Evolutionary conservation across 2,329 filamentous ascomycete species (phyloP), one percentile per base, ranked within the genome.

Genomic region (Verticillium alfalfae): DNA sequence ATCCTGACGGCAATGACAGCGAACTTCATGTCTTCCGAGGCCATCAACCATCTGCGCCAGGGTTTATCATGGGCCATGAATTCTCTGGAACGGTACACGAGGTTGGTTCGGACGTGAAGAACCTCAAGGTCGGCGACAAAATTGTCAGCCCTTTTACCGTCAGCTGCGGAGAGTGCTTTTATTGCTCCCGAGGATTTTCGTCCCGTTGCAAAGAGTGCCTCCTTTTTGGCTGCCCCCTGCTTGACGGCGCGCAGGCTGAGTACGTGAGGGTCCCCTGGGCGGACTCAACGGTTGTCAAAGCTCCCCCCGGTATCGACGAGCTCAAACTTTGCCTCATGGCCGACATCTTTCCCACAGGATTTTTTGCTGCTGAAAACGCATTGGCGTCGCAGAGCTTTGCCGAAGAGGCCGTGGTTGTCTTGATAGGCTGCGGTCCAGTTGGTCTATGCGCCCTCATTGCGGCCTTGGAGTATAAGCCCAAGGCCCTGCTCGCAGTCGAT

Each of bases 331-430:
- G 96, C 8, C 82, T 97, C 34, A 96, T 97, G 93, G 92, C 91
- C 15, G 93, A 97, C 71, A 96, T 97, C 69, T 96, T 95, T 74
- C 93, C 93, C 1, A 92, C 88, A 0, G 91, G 93, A 7, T 96
- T 87, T 76, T 96, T 93, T 68, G 93, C 91, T 7, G 91, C 91
- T 5, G 82, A 84, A 61, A 95, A 92, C 70, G 93, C 88, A 7
- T 89, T 96, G 73, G 85, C 62, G 76, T 88, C 80, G 88, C 49
- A 70, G 72, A n/a, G 68, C 78, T 16, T 81, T 86, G 64, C 81
- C 87, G 61, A 84, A 88, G 59, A 75, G 80, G 18, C 84, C 63
- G 91, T 88, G 0, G 87, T 92, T 0, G 90, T 96, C 1, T 78
- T 96, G 22, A 85, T 97, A 63, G 93, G 93, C 5, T 96, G 93